These are phyloP conservation scores for Sporothrix curviconia DNA, from an alignment of 2,329 filamentous ascomycete species.

Conservation along the genomic window DNA sequence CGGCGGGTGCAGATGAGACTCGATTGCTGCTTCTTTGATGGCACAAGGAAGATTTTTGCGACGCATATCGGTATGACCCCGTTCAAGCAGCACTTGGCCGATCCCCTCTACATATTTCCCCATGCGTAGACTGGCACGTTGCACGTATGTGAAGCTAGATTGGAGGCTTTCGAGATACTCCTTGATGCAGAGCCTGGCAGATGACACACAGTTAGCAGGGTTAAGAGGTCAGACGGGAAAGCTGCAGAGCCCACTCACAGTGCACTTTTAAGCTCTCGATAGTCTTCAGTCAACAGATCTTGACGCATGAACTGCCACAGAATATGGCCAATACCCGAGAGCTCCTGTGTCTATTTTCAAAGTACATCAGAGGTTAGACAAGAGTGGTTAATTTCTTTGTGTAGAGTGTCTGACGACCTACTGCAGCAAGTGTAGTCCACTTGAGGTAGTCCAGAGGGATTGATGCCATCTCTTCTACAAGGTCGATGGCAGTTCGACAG, in stretches of 20 bases:
- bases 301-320: constrained; percentile 3
- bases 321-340: constrained; percentile 9
- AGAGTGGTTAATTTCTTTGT: too few relatives aligned
- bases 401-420: too few relatives aligned
- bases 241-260: constrained; percentile 10
- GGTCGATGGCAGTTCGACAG: constrained; percentile 7
- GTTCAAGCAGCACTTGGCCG: constrained; percentile 1
- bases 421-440: constrained; percentile 2
- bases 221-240: too few relatives aligned
- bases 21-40: not conserved
- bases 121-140: constrained; percentile 2
- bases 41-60: not conserved
- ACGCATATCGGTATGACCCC: not conserved
- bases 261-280: not conserved
- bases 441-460: constrained; percentile 10
- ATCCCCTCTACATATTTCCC: constrained; percentile 9
- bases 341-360: constrained; percentile 12
- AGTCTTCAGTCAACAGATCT: not conserved
- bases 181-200: constrained; percentile 9
- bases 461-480: constrained; percentile 6
- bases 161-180: constrained; percentile 10
- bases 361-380: too few relatives aligned
- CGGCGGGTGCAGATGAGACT: not conserved
- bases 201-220: not conserved
- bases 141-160: constrained; percentile 8